Percentiles rank a stretch among this genome's conserved stretches.
Conservation (phyloP, 2,329 filamentous ascomycete genomes). For the Xylaria sp. region DNA sequence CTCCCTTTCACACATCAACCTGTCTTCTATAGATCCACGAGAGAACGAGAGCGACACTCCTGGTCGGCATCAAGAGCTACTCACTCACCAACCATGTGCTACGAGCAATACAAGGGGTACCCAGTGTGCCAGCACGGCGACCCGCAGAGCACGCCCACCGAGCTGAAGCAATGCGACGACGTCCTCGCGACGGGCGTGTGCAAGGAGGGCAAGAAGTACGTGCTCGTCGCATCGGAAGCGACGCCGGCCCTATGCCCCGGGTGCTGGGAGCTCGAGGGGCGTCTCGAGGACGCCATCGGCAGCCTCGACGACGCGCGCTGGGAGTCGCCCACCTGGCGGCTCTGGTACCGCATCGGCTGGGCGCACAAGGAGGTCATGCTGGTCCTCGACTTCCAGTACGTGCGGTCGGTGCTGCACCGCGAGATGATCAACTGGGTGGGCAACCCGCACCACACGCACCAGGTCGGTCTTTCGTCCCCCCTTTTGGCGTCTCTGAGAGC, state of each 20-base stretch:
- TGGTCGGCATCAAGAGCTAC: too few relatives aligned
- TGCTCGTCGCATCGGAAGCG: not conserved
- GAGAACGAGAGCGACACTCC: not conserved
- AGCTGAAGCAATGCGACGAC: slow-evolving; percentile 5
- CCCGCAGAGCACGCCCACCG: slow-evolving; percentile 17
- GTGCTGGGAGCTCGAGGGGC: not conserved
- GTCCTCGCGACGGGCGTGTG: not conserved
- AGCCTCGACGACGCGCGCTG: slow-evolving; percentile 1
- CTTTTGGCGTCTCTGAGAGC: not conserved
- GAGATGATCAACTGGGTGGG: slow-evolving; percentile 14
- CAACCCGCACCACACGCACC: not conserved
- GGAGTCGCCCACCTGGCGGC: slow-evolving; percentile 17
- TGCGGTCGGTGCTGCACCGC: not conserved
- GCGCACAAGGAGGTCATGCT: not conserved
- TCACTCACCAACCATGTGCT: slow-evolving; percentile 15
- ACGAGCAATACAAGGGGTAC: slow-evolving; percentile 24
- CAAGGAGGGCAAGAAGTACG: slow-evolving; percentile 10
- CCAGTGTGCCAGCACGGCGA: slow-evolving; percentile 15
- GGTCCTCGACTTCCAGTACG: not conserved
- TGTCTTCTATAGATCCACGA: not conserved
- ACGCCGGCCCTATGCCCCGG: not conserved
- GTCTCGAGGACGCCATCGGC: slow-evolving; percentile 15
- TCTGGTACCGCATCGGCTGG: slow-evolving; percentile 27
- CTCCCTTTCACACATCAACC: too few relatives aligned
- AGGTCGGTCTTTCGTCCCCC: not conserved